These are phyloP conservation scores for Leishmania gerbilli DNA, from an alignment of 208 protist genomes.

Conservation along the genomic window DNA sequence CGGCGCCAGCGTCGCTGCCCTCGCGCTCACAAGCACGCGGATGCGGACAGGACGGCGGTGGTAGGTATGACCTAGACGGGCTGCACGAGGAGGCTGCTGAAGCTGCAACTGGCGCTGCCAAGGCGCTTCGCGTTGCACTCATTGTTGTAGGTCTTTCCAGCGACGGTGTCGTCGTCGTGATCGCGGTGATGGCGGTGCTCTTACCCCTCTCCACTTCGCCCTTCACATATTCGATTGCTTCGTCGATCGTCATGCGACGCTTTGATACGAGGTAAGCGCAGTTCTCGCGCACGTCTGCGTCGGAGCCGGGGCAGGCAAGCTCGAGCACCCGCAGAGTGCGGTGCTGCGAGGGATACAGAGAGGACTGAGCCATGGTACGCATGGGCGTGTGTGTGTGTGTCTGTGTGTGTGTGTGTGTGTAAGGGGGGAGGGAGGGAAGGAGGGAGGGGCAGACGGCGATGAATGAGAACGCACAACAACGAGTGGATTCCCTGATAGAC, in stretches of 20 bases:
- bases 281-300: slow-evolving; percentile 43
- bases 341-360: slow-evolving; percentile 39
- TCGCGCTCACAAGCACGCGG: neutral
- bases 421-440: neutral
- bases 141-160: neutral
- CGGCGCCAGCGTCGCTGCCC: neutral
- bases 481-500: neutral
- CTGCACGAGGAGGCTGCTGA: neutral
- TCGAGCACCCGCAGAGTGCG: slow-evolving; percentile 35
- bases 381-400: neutral
- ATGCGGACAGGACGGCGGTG: neutral
- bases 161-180: neutral
- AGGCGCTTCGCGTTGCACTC: neutral
- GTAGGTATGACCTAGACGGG: neutral
- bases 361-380: slow-evolving; percentile 1
- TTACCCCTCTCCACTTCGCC: slow-evolving; percentile 5
- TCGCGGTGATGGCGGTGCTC: neutral
- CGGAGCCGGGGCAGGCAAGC: slow-evolving; percentile 44
- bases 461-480: neutral
- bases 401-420: neutral
- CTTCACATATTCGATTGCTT: slow-evolving; percentile 40
- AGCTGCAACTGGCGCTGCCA: neutral
- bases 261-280: slow-evolving; percentile 52
- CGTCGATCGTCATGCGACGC: slow-evolving; percentile 59
- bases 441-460: neutral